Evolutionary conservation across 306 rosid species (phyloP).

Genomic region (Biancaea sappan): DNA sequence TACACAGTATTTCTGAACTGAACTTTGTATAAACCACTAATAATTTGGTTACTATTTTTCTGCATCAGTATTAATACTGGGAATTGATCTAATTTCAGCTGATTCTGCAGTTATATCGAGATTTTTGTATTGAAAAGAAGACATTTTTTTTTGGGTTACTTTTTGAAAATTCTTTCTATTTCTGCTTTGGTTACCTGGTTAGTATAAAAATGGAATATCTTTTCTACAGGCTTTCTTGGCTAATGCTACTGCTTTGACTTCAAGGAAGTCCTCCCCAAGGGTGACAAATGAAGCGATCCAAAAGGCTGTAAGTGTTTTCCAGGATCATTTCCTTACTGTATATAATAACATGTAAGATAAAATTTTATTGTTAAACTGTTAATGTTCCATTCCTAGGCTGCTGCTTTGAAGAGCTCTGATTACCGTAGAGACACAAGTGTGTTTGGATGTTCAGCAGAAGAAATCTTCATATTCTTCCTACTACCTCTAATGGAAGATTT

Average conservation of each 20-base stretch:
- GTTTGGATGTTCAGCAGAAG: constrained; percentile 61
- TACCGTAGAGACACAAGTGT: constrained; percentile 58
- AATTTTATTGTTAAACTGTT: constrained; percentile 11
- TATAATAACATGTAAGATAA: neutral
- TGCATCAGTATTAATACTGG: neutral
- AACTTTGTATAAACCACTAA: too few relatives aligned
- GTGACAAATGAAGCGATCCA: constrained; percentile 65
- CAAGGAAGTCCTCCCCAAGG: constrained; percentile 60
- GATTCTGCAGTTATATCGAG: neutral
- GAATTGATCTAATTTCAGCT: neutral
- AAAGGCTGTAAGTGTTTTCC: constrained; percentile 50
- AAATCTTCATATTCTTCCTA: constrained; percentile 69
- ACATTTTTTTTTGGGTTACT: neutral
- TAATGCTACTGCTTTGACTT: constrained; percentile 57
- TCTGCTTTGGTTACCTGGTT: neutral
- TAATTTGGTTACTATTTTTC: too few relatives aligned
- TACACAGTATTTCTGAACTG: too few relatives aligned
- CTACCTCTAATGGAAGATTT: constrained; percentile 69
- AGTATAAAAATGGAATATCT: neutral
- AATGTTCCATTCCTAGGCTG: constrained; percentile 46
- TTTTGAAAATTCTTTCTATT: neutral
- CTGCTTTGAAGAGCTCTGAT: constrained; percentile 62
- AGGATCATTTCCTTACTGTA: neutral
- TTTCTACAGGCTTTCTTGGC: constrained; percentile 56
- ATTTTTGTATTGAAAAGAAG: neutral